Percentiles rank a stretch among this genome's conserved stretches.
Conservation (phyloP, 148 eudicot species). For the Salicornia ramosissima region DNA sequence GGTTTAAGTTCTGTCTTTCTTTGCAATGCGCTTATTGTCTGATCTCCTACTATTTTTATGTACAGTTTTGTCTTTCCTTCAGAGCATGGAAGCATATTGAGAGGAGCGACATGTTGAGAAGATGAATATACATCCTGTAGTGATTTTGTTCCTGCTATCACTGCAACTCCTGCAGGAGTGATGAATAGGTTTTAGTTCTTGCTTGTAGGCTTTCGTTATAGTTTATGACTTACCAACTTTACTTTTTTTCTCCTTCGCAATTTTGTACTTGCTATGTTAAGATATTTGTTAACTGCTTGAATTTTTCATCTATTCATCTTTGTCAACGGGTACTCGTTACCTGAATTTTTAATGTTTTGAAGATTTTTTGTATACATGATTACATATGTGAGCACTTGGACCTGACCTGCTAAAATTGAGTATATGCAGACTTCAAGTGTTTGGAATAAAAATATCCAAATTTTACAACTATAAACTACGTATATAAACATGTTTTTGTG, state of each 20-base stretch:
- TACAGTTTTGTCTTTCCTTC: neutral
- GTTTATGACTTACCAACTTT: neutral
- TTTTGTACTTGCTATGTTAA: neutral
- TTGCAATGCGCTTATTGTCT: neutral
- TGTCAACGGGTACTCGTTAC: no score
- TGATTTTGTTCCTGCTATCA: neutral
- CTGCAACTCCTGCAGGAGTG: neutral
- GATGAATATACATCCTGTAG: neutral
- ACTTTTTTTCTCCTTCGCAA: neutral
- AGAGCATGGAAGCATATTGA: neutral
- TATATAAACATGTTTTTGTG: no score
- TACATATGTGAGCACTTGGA: no score
- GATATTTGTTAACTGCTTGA: no score
- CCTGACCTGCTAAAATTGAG: no score
- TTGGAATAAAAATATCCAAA: no score
- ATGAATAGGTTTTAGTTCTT: neutral
- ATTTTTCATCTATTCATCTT: no score
- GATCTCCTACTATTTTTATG: neutral
- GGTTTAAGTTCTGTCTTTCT: neutral
- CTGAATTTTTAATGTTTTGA: no score
- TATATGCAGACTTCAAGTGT: no score
- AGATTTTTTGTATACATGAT: no score
- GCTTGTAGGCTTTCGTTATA: no score
- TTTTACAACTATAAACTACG: no score
- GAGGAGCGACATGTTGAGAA: neutral